Percentiles rank a stretch among this genome's conserved stretches.
phyloP scores from a whole-genome alignment of 2,329 filamentous ascomycete genomes.

The Colletotrichum liriopes region DNA sequence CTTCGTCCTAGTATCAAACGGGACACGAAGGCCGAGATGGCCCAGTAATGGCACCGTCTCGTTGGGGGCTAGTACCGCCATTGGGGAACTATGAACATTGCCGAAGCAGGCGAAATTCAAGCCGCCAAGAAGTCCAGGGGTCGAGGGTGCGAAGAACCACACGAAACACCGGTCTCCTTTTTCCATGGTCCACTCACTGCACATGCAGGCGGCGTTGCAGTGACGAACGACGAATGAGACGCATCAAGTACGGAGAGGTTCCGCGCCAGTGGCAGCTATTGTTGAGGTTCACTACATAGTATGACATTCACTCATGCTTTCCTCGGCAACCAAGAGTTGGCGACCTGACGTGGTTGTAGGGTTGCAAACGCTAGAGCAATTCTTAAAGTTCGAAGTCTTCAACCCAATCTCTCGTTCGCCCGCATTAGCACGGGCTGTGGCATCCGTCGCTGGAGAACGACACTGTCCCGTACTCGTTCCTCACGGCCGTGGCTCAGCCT shows the following conservation, averaged over 20 bases:
- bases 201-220: not conserved
- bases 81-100: not conserved
- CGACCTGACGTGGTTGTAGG: not conserved
- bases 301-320: not conserved
- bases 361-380: not conserved
- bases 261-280: conserved; percentile 14
- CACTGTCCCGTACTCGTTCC: conserved; percentile 17
- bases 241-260: conserved; percentile 17
- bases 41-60: not conserved
- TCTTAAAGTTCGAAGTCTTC: not conserved
- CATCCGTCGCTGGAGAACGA: conserved; percentile 3
- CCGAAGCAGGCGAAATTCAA: conserved; percentile 6
- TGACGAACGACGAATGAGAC: conserved; percentile 5
- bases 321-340: not conserved
- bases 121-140: conserved; percentile 11
- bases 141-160: conserved; percentile 1
- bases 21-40: conserved; percentile 33
- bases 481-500: conserved; percentile 12
- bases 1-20: conserved; percentile 26
- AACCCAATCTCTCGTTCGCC: not conserved
- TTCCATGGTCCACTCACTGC: conserved; percentile 8
- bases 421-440: conserved; percentile 14
- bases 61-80: not conserved
- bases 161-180: conserved; percentile 13
- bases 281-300: not conserved